Evolutionary conservation across 2,329 filamentous ascomycete genomes (phyloP).

Genomic region (Cercospora zeina): DNA sequence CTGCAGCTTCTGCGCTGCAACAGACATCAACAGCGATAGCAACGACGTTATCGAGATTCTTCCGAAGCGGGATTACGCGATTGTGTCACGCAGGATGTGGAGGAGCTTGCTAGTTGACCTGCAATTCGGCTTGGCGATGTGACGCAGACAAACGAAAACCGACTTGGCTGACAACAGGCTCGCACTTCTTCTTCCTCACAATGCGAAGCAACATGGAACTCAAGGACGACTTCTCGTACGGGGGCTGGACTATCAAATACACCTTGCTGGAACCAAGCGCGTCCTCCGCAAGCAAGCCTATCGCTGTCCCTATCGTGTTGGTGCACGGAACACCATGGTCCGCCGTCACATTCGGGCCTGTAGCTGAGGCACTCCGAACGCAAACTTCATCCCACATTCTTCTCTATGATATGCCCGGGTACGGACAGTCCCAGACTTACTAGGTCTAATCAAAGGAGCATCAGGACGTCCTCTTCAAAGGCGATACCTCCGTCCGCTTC

Average conservation of each 20-base stretch:
- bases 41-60: background rate
- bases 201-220: constrained; percentile 16
- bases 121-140: constrained; percentile 13
- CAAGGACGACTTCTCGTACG: constrained; percentile 16
- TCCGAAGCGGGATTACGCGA: background rate
- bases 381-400: constrained; percentile 43
- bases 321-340: constrained; percentile 54
- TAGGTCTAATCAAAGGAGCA: constrained; percentile 26
- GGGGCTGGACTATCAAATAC: constrained; percentile 29
- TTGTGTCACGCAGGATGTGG: background rate
- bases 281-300: constrained; percentile 37
- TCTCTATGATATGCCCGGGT: constrained; percentile 51
- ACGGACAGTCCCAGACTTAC: constrained; percentile 43
- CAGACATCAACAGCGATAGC: background rate
- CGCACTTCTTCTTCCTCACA: background rate
- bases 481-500: constrained; percentile 43
- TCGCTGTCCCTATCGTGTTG: constrained; percentile 44
- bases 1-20: constrained; percentile 6
- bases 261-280: constrained; percentile 30
- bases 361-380: constrained; percentile 42
- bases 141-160: background rate
- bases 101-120: constrained; percentile 2
- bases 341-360: constrained; percentile 44
- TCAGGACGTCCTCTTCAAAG: constrained; percentile 24
- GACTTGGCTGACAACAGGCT: background rate